Base-by-base conservation (phyloP, 805 yeast genomes). In the Saturnispora quitensis region DNA sequence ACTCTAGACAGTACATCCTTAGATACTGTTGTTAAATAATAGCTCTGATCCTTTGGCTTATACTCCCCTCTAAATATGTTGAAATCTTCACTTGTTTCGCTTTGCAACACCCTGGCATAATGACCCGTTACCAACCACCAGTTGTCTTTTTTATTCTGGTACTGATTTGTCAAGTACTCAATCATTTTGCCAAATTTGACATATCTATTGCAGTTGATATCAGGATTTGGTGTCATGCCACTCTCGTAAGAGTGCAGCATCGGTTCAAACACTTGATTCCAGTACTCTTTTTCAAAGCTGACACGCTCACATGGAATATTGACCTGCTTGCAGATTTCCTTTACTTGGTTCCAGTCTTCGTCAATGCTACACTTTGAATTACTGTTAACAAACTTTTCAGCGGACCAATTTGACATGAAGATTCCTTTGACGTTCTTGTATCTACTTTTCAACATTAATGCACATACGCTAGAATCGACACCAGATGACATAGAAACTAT, bases 41-140 rank as follows among this genome's bases (percentile, higher is more conserved):
- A 91, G 53, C 96, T 86, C 67, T 93, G 99, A 66, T 93, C 99
- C 61, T 93, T 93, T 5, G 65, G 68, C 38, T 60, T 66, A 57
- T 83, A 80, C 25, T 62, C 68, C 0, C 88, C 84, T 50, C 89
- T 68, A 42, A 84, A 61, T 9, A 89, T 62, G 52, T 78, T 82
- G 28, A 13, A 42, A 15, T 73, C 67, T 1, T 66, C 67, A 1
- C 69, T 56, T 3, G 17, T n/a, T 1, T 51, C 51, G 48, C 69
- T 64, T 28, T 60, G 61, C 67, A 77, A 70, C 15, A 84, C 65
- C 53, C 86, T 65, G 0, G 89, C 74, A 63, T 86, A 86, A 63
- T 86, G 95, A 8, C 95, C 99, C 0, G 97, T 89, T 2, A 87
- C 97, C 12, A 93, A 66, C 95, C 95, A 88, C 83, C 93, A 89